A percentile compares a stretch with the other conserved stretches of the same genome.
These are phyloP conservation scores for Yamadazyma scolyti DNA, from an alignment of 805 yeast genomes.

Conservation along the genomic window DNA sequence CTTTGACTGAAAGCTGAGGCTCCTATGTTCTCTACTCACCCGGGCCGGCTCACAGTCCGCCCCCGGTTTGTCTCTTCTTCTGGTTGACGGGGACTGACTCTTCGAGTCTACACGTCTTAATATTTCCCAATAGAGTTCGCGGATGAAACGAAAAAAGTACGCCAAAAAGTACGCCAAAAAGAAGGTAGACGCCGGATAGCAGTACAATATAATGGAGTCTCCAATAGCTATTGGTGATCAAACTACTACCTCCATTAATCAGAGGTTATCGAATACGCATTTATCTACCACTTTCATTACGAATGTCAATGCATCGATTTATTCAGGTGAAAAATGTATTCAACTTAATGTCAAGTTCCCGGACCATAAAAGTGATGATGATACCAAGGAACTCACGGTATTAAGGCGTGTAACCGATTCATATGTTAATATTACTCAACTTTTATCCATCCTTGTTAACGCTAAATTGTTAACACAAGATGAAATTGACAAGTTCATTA, in stretches of 20 bases:
- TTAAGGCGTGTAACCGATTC: constrained; percentile 42
- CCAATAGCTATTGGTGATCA: constrained; percentile 39
- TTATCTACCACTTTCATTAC: constrained; percentile 18
- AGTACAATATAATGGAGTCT: constrained; percentile 34
- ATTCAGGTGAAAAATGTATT: constrained; percentile 34
- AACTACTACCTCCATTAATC: constrained; percentile 37
- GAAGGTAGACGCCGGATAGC: constrained; percentile 1
- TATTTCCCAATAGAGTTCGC: too few relatives aligned
- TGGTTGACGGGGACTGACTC: too few relatives aligned
- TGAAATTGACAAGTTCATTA: constrained; percentile 27
- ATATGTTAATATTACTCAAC: constrained; percentile 35
- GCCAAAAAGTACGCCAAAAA: too few relatives aligned
- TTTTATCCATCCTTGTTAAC: constrained; percentile 29
- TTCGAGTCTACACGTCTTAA: neutral
- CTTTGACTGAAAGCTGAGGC: too few relatives aligned
- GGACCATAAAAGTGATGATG: neutral
- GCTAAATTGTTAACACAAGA: constrained; percentile 21
- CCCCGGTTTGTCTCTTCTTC: too few relatives aligned
- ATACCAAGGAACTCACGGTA: constrained; percentile 14
- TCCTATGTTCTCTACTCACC: too few relatives aligned
- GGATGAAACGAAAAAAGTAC: too few relatives aligned
- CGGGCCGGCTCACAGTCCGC: neutral
- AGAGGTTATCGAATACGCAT: constrained; percentile 33
- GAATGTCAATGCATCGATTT: constrained; percentile 23
- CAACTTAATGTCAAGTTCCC: constrained; percentile 19